Evolutionary conservation across 2,329 filamentous ascomycete genomes (phyloP).

Genomic region (Ophiostoma ulmi): DNA sequence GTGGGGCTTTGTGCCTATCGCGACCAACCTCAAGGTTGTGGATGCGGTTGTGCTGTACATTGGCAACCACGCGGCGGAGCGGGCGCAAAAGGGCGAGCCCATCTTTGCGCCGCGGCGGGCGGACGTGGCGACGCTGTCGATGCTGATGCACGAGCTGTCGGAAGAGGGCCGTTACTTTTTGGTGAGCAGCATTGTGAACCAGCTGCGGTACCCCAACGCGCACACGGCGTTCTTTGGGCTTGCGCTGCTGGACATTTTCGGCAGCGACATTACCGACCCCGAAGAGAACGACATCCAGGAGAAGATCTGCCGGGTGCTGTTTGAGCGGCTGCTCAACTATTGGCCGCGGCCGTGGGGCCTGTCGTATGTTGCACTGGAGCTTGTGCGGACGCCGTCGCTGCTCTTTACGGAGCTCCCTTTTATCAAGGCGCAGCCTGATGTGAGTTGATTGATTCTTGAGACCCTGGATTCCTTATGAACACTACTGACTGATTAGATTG

Average conservation of each 20-base stretch:
- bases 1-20: slow-evolving; percentile 58
- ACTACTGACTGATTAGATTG: slow-evolving; percentile 44
- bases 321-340: slow-evolving; percentile 82
- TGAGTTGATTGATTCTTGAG: not conserved
- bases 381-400: slow-evolving; percentile 86
- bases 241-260: slow-evolving; percentile 78
- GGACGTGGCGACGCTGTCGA: slow-evolving; percentile 68
- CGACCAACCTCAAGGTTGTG: slow-evolving; percentile 65
- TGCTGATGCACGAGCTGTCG: slow-evolving; percentile 67
- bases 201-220: slow-evolving; percentile 82
- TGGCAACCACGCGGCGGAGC: slow-evolving; percentile 64
- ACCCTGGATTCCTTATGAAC: too few relatives aligned
- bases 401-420: slow-evolving; percentile 90
- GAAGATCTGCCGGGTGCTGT: slow-evolving; percentile 80
- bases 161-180: slow-evolving; percentile 81
- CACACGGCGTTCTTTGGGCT: slow-evolving; percentile 93
- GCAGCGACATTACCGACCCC: slow-evolving; percentile 63
- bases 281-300: slow-evolving; percentile 73
- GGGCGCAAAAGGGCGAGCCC: slow-evolving; percentile 55
- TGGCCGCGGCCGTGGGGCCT: slow-evolving; percentile 96
- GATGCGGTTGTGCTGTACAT: slow-evolving; percentile 82
- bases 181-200: slow-evolving; percentile 78
- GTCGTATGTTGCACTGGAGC: slow-evolving; percentile 78
- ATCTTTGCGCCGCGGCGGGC: slow-evolving; percentile 58
- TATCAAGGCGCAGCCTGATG: slow-evolving; percentile 73